Evolutionary conservation across 331 rosid genomes (phyloP).

Genomic region (Malus hybrid): DNA sequence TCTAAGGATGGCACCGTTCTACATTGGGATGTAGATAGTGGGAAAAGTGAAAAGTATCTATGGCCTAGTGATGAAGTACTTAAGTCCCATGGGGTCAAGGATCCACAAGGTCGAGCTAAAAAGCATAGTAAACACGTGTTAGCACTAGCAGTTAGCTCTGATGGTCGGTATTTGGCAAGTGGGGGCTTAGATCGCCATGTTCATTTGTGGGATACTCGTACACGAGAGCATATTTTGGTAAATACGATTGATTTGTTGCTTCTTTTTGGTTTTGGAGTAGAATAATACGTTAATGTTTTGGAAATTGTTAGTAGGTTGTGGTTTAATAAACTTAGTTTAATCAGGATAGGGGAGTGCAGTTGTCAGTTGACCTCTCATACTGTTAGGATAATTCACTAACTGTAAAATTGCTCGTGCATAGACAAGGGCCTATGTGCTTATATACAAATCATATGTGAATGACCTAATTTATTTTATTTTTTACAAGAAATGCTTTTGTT

Average conservation of each 20-base stretch:
- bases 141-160: conserved; percentile 80
- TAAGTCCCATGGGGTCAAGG: conserved; percentile 72
- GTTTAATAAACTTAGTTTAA: background rate
- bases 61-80: conserved; percentile 70
- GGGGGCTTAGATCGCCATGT: conserved; percentile 92
- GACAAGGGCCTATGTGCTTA: background rate
- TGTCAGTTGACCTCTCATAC: background rate
- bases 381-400: background rate
- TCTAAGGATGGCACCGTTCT: conserved; percentile 80
- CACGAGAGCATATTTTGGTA: conserved; percentile 85
- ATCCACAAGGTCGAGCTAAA: conserved; percentile 63
- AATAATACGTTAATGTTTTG: background rate
- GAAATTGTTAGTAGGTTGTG: background rate
- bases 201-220: conserved; percentile 94
- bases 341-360: background rate
- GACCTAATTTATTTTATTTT: background rate
- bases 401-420: background rate
- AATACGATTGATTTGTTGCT: background rate
- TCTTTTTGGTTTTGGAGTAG: background rate
- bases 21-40: conserved; percentile 84
- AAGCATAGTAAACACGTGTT: conserved; percentile 64
- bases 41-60: conserved; percentile 61
- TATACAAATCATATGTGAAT: background rate
- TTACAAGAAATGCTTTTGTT: no score
- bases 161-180: conserved; percentile 79